phyloP scores from a whole-genome alignment of 495 filamentous ascomycete species.

The Neurospora discreta region DNA sequence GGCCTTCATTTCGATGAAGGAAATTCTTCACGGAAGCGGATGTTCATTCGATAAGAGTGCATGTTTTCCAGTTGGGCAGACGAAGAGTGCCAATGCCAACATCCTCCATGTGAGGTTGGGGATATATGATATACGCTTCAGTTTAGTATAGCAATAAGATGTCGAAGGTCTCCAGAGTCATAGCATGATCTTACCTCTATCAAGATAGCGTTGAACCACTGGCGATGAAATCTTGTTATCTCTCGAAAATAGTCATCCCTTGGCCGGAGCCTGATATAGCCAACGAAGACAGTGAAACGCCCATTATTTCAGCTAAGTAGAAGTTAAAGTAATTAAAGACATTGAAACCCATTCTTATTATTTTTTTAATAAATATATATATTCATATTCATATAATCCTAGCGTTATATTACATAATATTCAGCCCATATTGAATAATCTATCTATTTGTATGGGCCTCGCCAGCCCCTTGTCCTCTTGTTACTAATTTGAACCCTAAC shows the following conservation, averaged over 20 bases:
- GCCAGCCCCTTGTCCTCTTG: too few species aligned
- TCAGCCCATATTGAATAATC: too few species aligned
- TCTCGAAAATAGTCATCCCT: background rate
- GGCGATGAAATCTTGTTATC: background rate
- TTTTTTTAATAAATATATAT: too few species aligned
- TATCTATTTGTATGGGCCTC: too few species aligned
- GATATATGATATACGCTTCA: background rate
- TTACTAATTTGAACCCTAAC: too few species aligned
- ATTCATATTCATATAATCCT: too few species aligned
- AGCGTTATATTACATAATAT: too few species aligned
- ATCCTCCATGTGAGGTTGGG: background rate
- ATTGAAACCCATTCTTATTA: too few species aligned
- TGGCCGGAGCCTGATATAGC: too few species aligned
- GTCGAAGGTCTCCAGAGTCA: background rate
- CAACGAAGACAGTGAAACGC: too few species aligned
- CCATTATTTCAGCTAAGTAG: too few species aligned
- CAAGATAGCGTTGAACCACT: background rate
- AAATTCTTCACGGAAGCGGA: background rate
- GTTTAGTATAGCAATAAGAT: background rate
- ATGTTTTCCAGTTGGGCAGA: background rate
- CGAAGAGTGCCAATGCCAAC: background rate
- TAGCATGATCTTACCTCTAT: background rate
- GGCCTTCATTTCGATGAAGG: slow-evolving; percentile 1
- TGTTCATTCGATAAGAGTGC: background rate
- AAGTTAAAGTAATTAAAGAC: too few species aligned